These are phyloP conservation scores for Colletotrichum sp. DNA, from an alignment of 2,329 filamentous ascomycete species.

Conservation along the genomic window DNA sequence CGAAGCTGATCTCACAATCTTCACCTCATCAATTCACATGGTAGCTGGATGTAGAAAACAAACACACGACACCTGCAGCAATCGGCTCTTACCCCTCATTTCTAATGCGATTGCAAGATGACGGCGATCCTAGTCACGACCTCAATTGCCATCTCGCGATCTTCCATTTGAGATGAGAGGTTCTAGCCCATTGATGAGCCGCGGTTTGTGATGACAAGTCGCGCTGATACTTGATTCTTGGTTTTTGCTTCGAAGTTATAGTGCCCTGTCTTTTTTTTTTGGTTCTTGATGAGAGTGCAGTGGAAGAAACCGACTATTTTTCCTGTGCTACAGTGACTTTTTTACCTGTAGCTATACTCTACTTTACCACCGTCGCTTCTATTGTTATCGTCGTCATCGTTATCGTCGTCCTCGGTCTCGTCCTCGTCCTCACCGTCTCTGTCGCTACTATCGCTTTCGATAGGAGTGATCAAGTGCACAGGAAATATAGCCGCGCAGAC, in stretches of 20 bases:
- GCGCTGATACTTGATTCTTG: not conserved
- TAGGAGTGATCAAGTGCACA: not conserved
- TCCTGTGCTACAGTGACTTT: no score
- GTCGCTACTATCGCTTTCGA: not conserved
- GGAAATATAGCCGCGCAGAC: not conserved
- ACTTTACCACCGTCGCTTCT: not conserved
- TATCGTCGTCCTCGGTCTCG: no score
- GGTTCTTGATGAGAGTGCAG: not conserved
- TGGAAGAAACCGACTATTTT: not conserved
- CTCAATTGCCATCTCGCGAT: not conserved
- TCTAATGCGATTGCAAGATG: not conserved
- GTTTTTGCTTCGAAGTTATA: not conserved
- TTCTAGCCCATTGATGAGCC: not conserved
- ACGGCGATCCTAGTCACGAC: not conserved
- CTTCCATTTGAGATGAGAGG: not conserved
- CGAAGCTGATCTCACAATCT: not conserved
- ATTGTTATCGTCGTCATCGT: not conserved
- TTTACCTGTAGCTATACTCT: not conserved
- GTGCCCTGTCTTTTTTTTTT: accelerated
- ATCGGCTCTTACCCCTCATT: not conserved
- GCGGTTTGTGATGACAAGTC: not conserved
- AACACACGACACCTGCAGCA: not conserved
- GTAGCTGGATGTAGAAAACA: not conserved
- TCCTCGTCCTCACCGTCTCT: not conserved
- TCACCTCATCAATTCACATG: not conserved